Conservation (phyloP, 139 green algal genomes). For the Trebouxia sp. region DNA sequence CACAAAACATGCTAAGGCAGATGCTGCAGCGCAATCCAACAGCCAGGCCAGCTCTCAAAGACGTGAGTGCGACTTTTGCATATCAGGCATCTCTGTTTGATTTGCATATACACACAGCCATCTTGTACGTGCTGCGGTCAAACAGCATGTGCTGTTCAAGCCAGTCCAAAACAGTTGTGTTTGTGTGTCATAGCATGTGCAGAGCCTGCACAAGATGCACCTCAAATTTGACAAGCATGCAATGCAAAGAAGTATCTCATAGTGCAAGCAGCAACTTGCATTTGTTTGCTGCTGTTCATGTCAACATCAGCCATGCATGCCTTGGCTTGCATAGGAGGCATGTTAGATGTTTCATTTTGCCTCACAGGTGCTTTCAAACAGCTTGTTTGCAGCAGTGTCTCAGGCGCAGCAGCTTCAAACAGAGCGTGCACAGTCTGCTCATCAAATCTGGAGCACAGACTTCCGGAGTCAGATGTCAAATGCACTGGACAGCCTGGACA, state of each 20-base stretch:
- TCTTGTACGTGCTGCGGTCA: too few relatives aligned
- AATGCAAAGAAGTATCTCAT: too few relatives aligned
- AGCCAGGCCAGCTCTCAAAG: not conserved
- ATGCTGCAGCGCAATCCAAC: conserved; percentile 12
- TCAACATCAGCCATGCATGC: too few relatives aligned
- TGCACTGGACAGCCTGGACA: not conserved
- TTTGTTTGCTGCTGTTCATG: too few relatives aligned
- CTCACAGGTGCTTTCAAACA: conserved; percentile 2
- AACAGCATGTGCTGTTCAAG: too few relatives aligned
- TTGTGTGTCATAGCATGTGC: too few relatives aligned
- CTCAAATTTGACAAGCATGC: too few relatives aligned
- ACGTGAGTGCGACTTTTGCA: too few relatives aligned
- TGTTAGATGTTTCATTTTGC: not conserved
- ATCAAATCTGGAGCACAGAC: not conserved
- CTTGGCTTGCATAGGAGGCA: too few relatives aligned
- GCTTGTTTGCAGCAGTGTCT: conserved; percentile 1
- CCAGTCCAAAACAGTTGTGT: too few relatives aligned
- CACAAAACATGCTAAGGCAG: conserved; percentile 1
- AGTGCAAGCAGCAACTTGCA: too few relatives aligned
- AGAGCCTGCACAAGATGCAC: too few relatives aligned
- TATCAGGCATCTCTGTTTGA: not conserved
- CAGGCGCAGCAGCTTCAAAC: not conserved
- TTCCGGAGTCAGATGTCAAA: conserved; percentile 20
- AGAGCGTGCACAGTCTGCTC: not conserved
- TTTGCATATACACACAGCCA: not conserved